Percentiles rank a stretch among this genome's conserved stretches.
These are phyloP conservation scores for Apiotrichum montevideense DNA, from an alignment of 1,284 basidiomycete genomes.

Conservation along the genomic window DNA sequence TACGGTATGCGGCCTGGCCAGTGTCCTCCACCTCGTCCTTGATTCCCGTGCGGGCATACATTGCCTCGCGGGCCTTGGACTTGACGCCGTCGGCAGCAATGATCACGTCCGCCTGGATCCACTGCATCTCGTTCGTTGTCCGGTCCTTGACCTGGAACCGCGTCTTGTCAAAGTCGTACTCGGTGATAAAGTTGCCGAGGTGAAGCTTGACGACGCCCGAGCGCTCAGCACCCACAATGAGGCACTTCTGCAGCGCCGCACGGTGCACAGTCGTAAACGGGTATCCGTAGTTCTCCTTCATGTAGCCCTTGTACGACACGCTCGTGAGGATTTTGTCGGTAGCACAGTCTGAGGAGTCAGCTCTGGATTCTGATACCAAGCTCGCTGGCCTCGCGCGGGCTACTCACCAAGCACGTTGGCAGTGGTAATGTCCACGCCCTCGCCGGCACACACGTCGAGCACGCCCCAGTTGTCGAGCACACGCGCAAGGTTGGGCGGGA, in stretches of 20 bases:
- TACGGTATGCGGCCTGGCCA: constrained; percentile 47
- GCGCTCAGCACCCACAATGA: constrained; percentile 27
- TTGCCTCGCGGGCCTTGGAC: constrained; percentile 31
- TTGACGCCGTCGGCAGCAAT: constrained; percentile 46
- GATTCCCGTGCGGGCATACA: constrained; percentile 36
- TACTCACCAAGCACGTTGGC: constrained; percentile 34
- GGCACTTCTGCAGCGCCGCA: constrained; percentile 36
- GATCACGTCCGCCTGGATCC: constrained; percentile 43
- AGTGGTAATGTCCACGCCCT: constrained; percentile 31
- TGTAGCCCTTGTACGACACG: constrained; percentile 31
- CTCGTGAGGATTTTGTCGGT: constrained; percentile 33
- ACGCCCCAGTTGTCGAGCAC: constrained; percentile 31
- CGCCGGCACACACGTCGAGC: constrained; percentile 22
- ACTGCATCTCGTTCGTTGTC: constrained; percentile 18
- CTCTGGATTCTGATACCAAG: too few species aligned
- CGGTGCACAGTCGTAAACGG: constrained; percentile 42
- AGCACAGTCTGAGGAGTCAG: constrained; percentile 23
- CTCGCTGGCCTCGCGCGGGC: too few species aligned
- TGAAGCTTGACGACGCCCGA: constrained; percentile 33
- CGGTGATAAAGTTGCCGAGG: constrained; percentile 29
- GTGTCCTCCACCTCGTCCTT: constrained; percentile 43
- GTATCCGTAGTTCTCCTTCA: constrained; percentile 33
- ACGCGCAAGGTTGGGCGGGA: constrained; percentile 35
- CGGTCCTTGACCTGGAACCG: constrained; percentile 24
- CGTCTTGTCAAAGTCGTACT: constrained; percentile 37